Conservation (phyloP, 1,284 basidiomycete genomes). For the Pholiota adiposa region DNA sequence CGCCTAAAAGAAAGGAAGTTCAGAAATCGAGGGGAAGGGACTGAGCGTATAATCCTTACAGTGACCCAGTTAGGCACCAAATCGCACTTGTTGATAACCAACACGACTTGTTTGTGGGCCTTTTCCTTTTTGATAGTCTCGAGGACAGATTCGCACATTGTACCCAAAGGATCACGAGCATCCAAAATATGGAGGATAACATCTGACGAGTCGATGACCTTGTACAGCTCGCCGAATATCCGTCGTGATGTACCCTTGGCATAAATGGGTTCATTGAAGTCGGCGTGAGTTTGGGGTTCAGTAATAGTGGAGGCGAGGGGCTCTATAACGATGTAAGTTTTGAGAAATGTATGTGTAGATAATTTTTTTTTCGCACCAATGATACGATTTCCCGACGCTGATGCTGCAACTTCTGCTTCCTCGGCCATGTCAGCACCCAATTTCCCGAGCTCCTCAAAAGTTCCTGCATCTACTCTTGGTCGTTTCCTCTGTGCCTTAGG, state of each 20-base stretch:
- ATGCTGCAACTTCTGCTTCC: conserved; percentile 47
- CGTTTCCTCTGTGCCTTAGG: conserved; percentile 92
- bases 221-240: conserved; percentile 99
- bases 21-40: conserved; percentile 4
- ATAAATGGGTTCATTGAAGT: conserved; percentile 86
- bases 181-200: conserved; percentile 97
- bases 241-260: conserved; percentile 92
- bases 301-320: conserved; percentile 47
- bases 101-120: conserved; percentile 95
- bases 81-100: conserved; percentile 98
- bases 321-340: conserved; percentile 31
- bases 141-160: conserved; percentile 95
- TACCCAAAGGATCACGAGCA: conserved; percentile 94
- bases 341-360: not conserved
- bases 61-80: conserved; percentile 99
- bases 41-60: conserved; percentile 55
- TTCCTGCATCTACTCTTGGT: conserved; percentile 82
- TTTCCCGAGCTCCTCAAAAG: conserved; percentile 86
- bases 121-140: conserved; percentile 97
- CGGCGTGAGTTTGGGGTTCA: conserved; percentile 67
- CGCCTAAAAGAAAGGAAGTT: conserved; percentile 56
- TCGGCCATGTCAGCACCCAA: conserved; percentile 54
- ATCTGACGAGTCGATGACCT: conserved; percentile 99
- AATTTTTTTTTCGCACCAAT: conserved; percentile 39
- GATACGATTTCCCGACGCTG: conserved; percentile 41